Evolutionary conservation across 2,329 filamentous ascomycete genomes (phyloP), one percentile per base, ranked within the genome.

Genomic region (Penicillium oxalicum): DNA sequence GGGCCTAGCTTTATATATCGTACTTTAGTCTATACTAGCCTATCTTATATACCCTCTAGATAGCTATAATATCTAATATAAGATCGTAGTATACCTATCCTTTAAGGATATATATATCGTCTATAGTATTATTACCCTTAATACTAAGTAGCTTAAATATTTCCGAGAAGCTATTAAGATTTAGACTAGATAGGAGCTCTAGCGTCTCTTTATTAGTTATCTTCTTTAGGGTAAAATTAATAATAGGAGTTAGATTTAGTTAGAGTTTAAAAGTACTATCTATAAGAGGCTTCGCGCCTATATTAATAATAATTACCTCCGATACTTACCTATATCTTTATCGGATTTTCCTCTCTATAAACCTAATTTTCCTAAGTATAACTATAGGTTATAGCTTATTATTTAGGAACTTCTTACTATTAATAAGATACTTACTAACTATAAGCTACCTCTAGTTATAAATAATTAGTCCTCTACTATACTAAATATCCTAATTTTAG

Each of bases 141-240:
- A 37, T 37, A 37, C 13, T 13, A 18, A 37, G 12, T 37, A 37
- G 35, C n/a, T 37, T 18, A 24, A 37, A 13, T 37, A 37, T 13
- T 37, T 37, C 18, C 11, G 13, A 9, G 8, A 37, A 6, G 35
- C 13, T 2, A 37, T 37, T 9, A 37, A 37, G n/a, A 37, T 37
- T 18, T 18, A 18, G 8, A 37, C n/a, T 9, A 18, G 35, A 11
- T 37, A 37, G 35, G 35, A 37, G n/a, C 13, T 37, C 4, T 18
- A 18, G 7, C 4, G 12, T 2, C 12, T 37, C 3, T 18, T 13
- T 3, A 37, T 37, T 3, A 13, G 8, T 18, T 37, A 37, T 37
- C 35, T 37, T 13, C 35, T 35, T 26, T 50, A 52, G 42, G 35
- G 44, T 39, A 44, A 50, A 13, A 45, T 36, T 51, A 47, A 51